Base-by-base conservation (phyloP, 371 early-diverging fungal species). In the Thermomucor indicae-seudaticae region DNA sequence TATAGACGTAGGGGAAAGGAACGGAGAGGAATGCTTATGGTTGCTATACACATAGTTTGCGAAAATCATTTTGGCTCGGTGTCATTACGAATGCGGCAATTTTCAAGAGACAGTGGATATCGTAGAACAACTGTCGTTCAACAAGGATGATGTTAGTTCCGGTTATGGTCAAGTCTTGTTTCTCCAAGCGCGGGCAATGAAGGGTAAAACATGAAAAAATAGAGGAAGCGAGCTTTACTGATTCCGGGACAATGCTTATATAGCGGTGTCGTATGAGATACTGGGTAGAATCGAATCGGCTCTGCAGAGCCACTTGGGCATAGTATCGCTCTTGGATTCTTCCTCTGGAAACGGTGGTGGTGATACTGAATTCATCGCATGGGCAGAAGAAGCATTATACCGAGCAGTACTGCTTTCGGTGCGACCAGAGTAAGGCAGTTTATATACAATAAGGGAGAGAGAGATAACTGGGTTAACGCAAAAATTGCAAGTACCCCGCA, bases 311-410 rank as follows among this genome's bases (percentile, higher is more conserved):
- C 85, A 86, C 52, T 72, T 75, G 31, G 70, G 72, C 17, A 79
- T 79, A 17, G 57, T 72, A 8, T 14, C 34, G 10, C 60, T 79
- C 20, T 52, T 82, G 12, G 41, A 41, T 20, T 79, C 80, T 43
- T 50, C 63, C n/a, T 44, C 56, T 30, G 37, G 10, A 37, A 19
- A 37, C 14, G 14, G 16, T 11, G 5, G 14, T 14, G 47, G 62
- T 16, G 79, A 80, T 38, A 51, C 30, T 16, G 63, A 82, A 47
- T 61, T 64, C 14, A 66, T 67, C 44, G 43, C 42, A 43, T 89
- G 89, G 88, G 49, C 80, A 4, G 86, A 89, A 43, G 83, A 83
- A 39, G 84, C 84, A 23, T 65, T 87, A 49, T 87, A 85, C 56
- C 74, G 85, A 20, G 72, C 76, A 6, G 64, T 81, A 2, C 51